Conservation (phyloP, 352 stramenopile genomes). For the Thalassiosira exigua region DNA sequence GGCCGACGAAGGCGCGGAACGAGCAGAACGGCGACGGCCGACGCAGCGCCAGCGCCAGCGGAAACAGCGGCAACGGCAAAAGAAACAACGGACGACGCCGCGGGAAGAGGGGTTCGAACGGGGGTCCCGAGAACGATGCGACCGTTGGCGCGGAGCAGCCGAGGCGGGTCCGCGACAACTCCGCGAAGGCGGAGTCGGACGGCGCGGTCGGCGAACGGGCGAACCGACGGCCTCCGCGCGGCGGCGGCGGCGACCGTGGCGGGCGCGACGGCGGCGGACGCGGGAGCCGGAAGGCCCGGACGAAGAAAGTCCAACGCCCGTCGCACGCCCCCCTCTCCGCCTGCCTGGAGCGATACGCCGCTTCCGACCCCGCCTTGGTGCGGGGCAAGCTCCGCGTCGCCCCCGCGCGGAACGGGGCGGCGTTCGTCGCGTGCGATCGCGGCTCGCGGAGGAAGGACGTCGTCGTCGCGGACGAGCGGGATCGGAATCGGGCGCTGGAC, state of each 20-base stretch:
- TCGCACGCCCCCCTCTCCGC: constrained; percentile 41
- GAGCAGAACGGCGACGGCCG: background rate
- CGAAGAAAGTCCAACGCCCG: constrained; percentile 56
- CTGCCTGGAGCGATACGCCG: constrained; percentile 62
- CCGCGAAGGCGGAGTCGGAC: background rate
- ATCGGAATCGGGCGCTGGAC: constrained; percentile 78
- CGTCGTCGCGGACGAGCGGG: constrained; percentile 54
- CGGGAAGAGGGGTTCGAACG: background rate
- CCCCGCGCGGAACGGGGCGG: constrained; percentile 35
- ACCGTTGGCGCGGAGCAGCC: background rate
- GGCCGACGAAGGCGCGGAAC: background rate
- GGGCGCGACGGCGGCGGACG: too few relatives aligned
- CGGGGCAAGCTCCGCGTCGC: constrained; percentile 75
- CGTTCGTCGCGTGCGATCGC: constrained; percentile 81
- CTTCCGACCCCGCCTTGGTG: constrained; percentile 54
- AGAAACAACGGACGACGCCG: background rate
- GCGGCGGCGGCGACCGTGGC: background rate
- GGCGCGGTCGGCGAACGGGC: background rate
- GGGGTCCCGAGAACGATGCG: background rate
- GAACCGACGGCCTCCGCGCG: too few relatives aligned
- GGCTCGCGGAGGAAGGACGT: constrained; percentile 66
- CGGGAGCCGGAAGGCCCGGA: constrained; percentile 17
- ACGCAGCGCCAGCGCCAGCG: background rate
- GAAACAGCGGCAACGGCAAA: background rate
- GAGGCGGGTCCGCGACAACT: background rate